A percentile compares a stretch with the other conserved stretches of the same genome.
These are phyloP conservation scores for Amanita inopinata DNA, from an alignment of 768 basidiomycete genomes.

Conservation along the genomic window DNA sequence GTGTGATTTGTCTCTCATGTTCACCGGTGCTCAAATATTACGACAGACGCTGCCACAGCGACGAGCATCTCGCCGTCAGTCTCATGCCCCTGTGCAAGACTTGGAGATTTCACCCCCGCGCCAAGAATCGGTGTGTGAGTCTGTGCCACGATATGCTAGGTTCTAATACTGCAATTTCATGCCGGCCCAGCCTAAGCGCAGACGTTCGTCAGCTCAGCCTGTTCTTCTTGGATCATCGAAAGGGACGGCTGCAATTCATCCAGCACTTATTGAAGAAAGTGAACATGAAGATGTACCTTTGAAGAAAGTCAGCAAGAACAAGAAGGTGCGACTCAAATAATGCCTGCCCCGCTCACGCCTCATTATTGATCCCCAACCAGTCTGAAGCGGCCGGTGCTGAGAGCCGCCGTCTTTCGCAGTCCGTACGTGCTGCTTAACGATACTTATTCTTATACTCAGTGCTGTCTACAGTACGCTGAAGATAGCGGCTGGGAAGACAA, in stretches of 20 bases:
- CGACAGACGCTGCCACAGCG: constrained; percentile 24
- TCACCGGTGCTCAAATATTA: not conserved
- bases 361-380: constrained; percentile 20
- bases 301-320: constrained; percentile 51
- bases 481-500: constrained; percentile 89
- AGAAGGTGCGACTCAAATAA: constrained; percentile 36
- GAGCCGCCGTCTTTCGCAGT: constrained; percentile 45
- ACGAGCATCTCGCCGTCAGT: constrained; percentile 57
- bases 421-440: constrained; percentile 18
- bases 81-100: constrained; percentile 43
- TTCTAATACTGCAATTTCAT: constrained; percentile 9
- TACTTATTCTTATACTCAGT: not conserved
- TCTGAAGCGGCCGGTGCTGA: constrained; percentile 40
- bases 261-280: constrained; percentile 57
- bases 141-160: constrained; percentile 8
- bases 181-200: constrained; percentile 54
- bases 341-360: not conserved
- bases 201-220: constrained; percentile 74
- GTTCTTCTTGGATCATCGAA: constrained; percentile 40
- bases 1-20: constrained; percentile 2
- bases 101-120: constrained; percentile 25
- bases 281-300: constrained; percentile 61
- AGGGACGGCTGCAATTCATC: constrained; percentile 27
- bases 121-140: constrained; percentile 46
- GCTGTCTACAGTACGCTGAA: constrained; percentile 24